Conservation (phyloP, 768 basidiomycete genomes). For the Boletus barrowsii region DNA sequence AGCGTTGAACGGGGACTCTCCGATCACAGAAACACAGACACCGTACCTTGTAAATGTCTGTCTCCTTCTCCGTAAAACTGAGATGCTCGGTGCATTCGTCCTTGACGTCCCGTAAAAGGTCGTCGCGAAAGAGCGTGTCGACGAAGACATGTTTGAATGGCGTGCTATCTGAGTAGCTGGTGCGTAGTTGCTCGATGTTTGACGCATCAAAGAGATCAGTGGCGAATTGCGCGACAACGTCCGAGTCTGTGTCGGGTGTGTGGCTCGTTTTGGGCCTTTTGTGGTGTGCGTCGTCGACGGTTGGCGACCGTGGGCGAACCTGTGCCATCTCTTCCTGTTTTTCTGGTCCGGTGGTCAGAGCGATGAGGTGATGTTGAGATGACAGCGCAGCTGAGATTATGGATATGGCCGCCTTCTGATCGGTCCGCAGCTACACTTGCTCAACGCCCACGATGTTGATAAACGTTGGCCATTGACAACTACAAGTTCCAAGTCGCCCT, state of each 20-base stretch:
- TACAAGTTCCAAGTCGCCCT: too few relatives aligned
- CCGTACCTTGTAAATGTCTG: constrained; percentile 93
- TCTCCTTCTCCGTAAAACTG: constrained; percentile 90
- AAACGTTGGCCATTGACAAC: too few relatives aligned
- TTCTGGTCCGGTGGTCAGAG: neutral
- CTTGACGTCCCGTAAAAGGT: constrained; percentile 74
- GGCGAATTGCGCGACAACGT: constrained; percentile 20
- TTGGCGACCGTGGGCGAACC: constrained; percentile 46
- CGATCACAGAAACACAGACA: neutral
- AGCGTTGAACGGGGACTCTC: neutral
- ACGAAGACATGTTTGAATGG: constrained; percentile 86
- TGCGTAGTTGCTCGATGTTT: constrained; percentile 53
- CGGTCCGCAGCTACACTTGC: neutral
- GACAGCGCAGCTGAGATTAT: neutral
- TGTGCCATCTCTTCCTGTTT: constrained; percentile 33
- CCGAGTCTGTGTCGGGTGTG: constrained; percentile 14
- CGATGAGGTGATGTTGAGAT: neutral
- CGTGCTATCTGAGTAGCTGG: constrained; percentile 51
- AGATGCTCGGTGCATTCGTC: constrained; percentile 80
- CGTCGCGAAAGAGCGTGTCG: constrained; percentile 79
- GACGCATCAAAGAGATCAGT: constrained; percentile 54
- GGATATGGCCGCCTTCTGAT: neutral
- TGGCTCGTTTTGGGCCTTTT: constrained; percentile 42
- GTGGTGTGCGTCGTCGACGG: constrained; percentile 20
- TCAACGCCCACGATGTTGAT: too few relatives aligned